Conservation (phyloP, 768 basidiomycete species). For the Xerocomus potaroensis region DNA sequence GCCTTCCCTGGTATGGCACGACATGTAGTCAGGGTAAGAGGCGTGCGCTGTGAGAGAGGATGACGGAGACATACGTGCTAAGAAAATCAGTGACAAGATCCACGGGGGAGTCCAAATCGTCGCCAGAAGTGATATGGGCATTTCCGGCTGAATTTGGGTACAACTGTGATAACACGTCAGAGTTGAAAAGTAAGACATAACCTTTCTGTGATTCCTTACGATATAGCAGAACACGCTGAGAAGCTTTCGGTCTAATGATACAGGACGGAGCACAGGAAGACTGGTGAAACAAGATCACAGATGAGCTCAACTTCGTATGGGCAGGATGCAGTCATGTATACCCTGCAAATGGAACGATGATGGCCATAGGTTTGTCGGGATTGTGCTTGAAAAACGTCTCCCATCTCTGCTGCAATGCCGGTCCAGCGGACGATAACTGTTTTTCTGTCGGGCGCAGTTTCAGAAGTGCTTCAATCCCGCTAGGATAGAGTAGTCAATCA, state of each 20-base stretch:
- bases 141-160: constrained; percentile 45
- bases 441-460: constrained; percentile 24
- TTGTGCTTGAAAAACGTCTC: constrained; percentile 10
- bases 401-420: constrained; percentile 21
- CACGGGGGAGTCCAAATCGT: constrained; percentile 37
- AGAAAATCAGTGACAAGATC: constrained; percentile 44
- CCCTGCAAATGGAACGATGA: constrained; percentile 38
- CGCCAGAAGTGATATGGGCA: constrained; percentile 42
- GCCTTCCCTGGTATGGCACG: constrained; percentile 12
- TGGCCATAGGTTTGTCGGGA: constrained; percentile 29
- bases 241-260: constrained; percentile 24
- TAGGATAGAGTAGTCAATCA: not conserved
- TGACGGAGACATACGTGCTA: constrained; percentile 34
- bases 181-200: no score
- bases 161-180: constrained; percentile 6
- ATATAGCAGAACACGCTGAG: constrained; percentile 30
- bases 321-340: constrained; percentile 10
- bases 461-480: constrained; percentile 13
- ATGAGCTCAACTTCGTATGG: no score
- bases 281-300: constrained; percentile 7
- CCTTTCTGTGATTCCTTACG: constrained; percentile 22
- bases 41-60: no score
- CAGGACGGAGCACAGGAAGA: constrained; percentile 7
- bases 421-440: constrained; percentile 17
- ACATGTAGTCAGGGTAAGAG: no score